Evolutionary conservation across 306 rosid genomes (phyloP).

Genomic region (Rosa lucieae): DNA sequence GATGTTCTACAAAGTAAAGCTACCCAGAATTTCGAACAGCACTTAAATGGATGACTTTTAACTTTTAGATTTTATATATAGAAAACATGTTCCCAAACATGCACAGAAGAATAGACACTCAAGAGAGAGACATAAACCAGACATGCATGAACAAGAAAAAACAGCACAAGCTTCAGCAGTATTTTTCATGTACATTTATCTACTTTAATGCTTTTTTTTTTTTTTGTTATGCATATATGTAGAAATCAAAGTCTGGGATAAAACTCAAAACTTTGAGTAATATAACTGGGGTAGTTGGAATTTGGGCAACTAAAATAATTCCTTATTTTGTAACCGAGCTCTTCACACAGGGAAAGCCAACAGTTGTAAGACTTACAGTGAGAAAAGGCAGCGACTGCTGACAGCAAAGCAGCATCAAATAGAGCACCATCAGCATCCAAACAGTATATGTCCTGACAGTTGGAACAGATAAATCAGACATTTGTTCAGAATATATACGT

Average conservation of each 20-base stretch:
- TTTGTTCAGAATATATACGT: constrained; percentile 15
- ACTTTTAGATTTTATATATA: neutral
- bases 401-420: constrained; percentile 82
- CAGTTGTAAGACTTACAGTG: constrained; percentile 55
- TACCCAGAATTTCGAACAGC: neutral
- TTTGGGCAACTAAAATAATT: neutral
- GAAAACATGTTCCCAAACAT: neutral
- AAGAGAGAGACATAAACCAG: neutral
- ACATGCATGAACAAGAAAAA: neutral
- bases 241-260: neutral
- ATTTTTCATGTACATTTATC: neutral
- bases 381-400: constrained; percentile 81
- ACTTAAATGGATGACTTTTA: neutral
- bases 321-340: neutral
- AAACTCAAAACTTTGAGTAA: neutral
- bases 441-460: constrained; percentile 76
- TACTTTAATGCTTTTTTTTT: neutral
- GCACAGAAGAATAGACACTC: neutral
- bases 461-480: constrained; percentile 22
- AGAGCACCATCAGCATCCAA: constrained; percentile 93
- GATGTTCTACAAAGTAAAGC: neutral
- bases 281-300: neutral
- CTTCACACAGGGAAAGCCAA: neutral
- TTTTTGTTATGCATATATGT: neutral
- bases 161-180: neutral